Conservation (phyloP, 2,329 filamentous ascomycete species). For the Fusarium caatingaense region DNA sequence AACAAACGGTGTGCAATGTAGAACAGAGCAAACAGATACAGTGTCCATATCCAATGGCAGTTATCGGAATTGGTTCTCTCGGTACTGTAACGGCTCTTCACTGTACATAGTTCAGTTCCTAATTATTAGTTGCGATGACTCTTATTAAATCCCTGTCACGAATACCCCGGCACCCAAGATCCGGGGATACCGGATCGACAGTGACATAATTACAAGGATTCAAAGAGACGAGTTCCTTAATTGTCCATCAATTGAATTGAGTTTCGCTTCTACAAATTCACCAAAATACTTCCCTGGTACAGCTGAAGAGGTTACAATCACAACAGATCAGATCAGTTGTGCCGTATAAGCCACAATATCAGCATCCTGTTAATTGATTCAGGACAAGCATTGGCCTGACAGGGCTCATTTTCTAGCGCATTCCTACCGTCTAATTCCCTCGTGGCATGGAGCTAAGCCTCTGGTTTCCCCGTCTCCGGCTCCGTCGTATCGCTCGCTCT, state of each 20-base stretch:
- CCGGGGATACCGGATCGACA: conserved; percentile 21
- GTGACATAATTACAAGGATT: conserved; percentile 19
- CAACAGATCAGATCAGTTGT: background rate
- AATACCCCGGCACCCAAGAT: conserved; percentile 35
- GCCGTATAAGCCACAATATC: background rate
- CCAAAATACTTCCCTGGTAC: background rate
- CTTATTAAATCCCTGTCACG: conserved; percentile 22
- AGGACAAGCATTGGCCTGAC: conserved; percentile 5
- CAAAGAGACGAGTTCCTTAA: conserved; percentile 4
- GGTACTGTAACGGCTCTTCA: conserved; percentile 2
- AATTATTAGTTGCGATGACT: conserved; percentile 22
- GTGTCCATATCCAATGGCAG: background rate
- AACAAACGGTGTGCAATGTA: conserved; percentile 5
- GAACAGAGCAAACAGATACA: background rate
- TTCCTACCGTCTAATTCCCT: conserved; percentile 24
- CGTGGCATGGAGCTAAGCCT: conserved; percentile 11
- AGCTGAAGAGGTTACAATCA: background rate
- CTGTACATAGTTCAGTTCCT: background rate
- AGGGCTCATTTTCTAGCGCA: conserved; percentile 19
- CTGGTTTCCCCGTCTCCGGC: conserved; percentile 7
- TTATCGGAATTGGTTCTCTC: background rate
- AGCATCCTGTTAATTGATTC: background rate
- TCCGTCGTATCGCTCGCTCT: conserved; percentile 45
- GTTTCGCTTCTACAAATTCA: background rate
- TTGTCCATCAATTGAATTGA: background rate